Evolutionary conservation across 2,329 filamentous ascomycete genomes (phyloP), one percentile per base, ranked within the genome.

Genomic region (Colletotrichum viniferum): DNA sequence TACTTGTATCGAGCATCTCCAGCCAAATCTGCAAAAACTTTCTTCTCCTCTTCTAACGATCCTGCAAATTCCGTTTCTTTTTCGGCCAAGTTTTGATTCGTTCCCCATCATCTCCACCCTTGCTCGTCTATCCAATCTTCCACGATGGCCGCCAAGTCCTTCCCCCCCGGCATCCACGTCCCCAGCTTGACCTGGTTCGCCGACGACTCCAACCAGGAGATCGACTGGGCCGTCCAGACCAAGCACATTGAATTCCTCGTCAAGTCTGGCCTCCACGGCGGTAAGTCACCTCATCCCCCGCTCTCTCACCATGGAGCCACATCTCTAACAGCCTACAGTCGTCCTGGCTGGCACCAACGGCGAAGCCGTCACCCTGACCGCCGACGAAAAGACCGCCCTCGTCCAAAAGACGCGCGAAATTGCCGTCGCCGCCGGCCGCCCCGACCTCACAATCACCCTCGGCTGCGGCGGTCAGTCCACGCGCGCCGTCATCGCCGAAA

Each of bases 261-360:
- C 69, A 82, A 81, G 13, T 90, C 87, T 58, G 89, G 88, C 1
- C 81, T 91, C 7, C 87, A 91, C 65, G 89, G 89, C 9, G 83
- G 86, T 87, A 79, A 60, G 74, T 56, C 24, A 18, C 24, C 9
- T 32, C 36, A 38, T 14, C 3, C 30, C 30, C 9, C 30, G 3
- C 0, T 36, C 48, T 28, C 0, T 16, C 12, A 28, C 24, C 16
- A 5, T 32, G 8, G 5, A 8, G 14, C 3, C 16, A 12, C 18
- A 61, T 5, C 21, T 13, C 52, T 55, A 55, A 13, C 12, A n/a
- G 6, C 1, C 36, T 8, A 2, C 65, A 81, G 84, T 95, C 74
- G 92, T 94, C 61, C 91, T 92, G 56, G 92, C 94, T 80, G 94
- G 93, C 66, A 94, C 92, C 78, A 95, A 95, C 79, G 93, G 94